These are phyloP conservation scores for Boletus reticuloceps DNA, from an alignment of 768 basidiomycete genomes.

Conservation along the genomic window DNA sequence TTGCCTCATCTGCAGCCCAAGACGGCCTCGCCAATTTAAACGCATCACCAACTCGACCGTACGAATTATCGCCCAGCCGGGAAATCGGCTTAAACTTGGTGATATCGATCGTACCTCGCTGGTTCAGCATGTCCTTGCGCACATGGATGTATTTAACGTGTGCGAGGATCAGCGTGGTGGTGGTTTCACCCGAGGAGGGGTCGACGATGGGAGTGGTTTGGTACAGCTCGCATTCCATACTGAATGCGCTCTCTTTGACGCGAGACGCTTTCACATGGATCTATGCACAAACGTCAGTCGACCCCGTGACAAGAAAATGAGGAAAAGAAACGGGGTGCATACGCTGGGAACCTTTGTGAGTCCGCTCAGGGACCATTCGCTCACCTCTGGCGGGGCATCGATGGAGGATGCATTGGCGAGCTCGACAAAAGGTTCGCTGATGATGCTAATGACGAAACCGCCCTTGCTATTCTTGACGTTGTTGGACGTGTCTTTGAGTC, in stretches of 20 bases:
- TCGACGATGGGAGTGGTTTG: constrained; percentile 34
- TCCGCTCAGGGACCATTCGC: constrained; percentile 42
- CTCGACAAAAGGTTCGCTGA: constrained; percentile 47
- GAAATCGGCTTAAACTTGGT: constrained; percentile 34
- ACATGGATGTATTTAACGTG: constrained; percentile 41
- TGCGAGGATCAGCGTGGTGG: constrained; percentile 36
- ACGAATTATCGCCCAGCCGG: constrained; percentile 38
- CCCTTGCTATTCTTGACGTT: constrained; percentile 40
- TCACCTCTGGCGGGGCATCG: constrained; percentile 35
- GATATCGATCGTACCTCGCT: constrained; percentile 34
- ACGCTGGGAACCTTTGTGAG: constrained; percentile 18
- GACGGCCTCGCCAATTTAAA: constrained; percentile 10
- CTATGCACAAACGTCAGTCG: constrained; percentile 12
- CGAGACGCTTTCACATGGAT: constrained; percentile 37
- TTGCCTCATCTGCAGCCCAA: constrained; percentile 15
- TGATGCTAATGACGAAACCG: constrained; percentile 53
- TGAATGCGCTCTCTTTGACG: constrained; percentile 45
- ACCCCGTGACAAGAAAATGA: neutral
- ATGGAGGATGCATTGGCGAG: constrained; percentile 38
- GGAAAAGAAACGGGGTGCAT: neutral
- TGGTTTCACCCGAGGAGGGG: constrained; percentile 23
- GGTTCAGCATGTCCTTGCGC: constrained; percentile 38
- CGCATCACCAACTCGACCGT: constrained; percentile 27
- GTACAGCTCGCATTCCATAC: constrained; percentile 45
- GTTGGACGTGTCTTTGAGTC: constrained; percentile 39